These are phyloP conservation scores for Pouteria campechiana DNA, from an alignment of 179 eudicot species.

Conservation along the genomic window DNA sequence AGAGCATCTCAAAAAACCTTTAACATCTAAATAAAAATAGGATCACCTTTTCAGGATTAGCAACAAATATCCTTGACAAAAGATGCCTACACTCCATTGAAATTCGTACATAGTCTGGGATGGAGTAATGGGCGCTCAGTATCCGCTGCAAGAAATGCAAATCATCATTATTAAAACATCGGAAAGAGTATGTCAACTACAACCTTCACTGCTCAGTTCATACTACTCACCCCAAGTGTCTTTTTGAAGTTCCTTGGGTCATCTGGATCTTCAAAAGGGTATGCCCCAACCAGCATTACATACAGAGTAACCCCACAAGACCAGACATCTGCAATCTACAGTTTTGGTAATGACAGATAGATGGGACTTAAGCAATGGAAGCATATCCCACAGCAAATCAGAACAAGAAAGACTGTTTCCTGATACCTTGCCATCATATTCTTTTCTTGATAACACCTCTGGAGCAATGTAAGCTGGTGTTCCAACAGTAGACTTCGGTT, in stretches of 20 bases:
- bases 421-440: slow-evolving; percentile 88
- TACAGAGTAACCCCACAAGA: slow-evolving; percentile 94
- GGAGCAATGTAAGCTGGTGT: slow-evolving; percentile 94
- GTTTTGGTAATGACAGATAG: neutral
- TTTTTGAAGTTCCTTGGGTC: slow-evolving; percentile 72
- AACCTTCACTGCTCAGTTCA: neutral
- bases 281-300: slow-evolving; percentile 87
- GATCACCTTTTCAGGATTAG: slow-evolving; percentile 69
- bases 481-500: slow-evolving; percentile 87
- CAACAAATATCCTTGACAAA: slow-evolving; percentile 66
- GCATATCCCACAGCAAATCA: neutral
- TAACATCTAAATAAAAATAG: no score
- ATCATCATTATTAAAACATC: neutral
- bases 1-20: no score
- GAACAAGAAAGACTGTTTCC: neutral
- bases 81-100: slow-evolving; percentile 68
- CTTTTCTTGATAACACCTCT: slow-evolving; percentile 66
- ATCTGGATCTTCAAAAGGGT: slow-evolving; percentile 84
- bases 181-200: neutral
- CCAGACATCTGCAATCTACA: slow-evolving; percentile 94
- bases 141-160: no score
- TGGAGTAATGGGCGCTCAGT: slow-evolving; percentile 59
- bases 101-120: slow-evolving; percentile 68
- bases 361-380: neutral
- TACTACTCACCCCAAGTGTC: slow-evolving; percentile 45